phyloP scores from a whole-genome alignment of 176 grass and related monocot species.

The Oryza longistaminata region DNA sequence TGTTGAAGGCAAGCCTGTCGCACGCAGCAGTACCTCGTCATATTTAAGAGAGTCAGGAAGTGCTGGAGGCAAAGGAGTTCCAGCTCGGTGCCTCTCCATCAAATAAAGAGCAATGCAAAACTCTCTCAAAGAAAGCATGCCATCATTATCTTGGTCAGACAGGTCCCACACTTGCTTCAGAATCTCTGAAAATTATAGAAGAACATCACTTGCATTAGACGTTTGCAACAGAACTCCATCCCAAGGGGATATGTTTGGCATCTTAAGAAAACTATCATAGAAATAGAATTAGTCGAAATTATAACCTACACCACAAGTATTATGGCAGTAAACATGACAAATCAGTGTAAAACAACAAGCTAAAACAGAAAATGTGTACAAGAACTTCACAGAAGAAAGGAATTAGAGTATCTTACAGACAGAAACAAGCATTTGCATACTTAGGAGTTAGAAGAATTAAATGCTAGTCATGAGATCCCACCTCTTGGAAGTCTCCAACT shows the following conservation, averaged over 20 bases:
- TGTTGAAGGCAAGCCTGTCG: slow-evolving; percentile 80
- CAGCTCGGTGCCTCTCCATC: slow-evolving; percentile 91
- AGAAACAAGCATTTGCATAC: slow-evolving; percentile 30
- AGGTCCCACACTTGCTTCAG: slow-evolving; percentile 99
- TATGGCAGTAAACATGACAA: not conserved
- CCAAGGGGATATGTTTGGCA: not conserved
- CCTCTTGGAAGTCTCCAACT: slow-evolving; percentile 99
- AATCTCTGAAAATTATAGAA: slow-evolving; percentile 58
- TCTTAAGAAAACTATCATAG: slow-evolving; percentile 17
- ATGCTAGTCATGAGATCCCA: slow-evolving; percentile 36
- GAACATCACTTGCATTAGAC: slow-evolving; percentile 38
- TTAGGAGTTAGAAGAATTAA: slow-evolving; percentile 15
- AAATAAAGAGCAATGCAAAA: slow-evolving; percentile 97
- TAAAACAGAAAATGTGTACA: slow-evolving; percentile 15
- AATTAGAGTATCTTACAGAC: slow-evolving; percentile 10
- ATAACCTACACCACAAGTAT: slow-evolving; percentile 7
- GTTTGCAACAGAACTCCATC: slow-evolving; percentile 16
- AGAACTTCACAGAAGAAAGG: not conserved
- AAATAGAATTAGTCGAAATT: slow-evolving; percentile 18
- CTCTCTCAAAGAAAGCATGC: slow-evolving; percentile 98
- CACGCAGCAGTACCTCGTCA: slow-evolving; percentile 75
- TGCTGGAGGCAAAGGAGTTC: slow-evolving; percentile 64
- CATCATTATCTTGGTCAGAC: slow-evolving; percentile 98
- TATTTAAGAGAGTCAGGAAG: slow-evolving; percentile 83
- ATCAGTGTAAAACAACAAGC: slow-evolving; percentile 11